phyloP scores from a whole-genome alignment of 306 rosid species.

The Vachellia collinsii region DNA sequence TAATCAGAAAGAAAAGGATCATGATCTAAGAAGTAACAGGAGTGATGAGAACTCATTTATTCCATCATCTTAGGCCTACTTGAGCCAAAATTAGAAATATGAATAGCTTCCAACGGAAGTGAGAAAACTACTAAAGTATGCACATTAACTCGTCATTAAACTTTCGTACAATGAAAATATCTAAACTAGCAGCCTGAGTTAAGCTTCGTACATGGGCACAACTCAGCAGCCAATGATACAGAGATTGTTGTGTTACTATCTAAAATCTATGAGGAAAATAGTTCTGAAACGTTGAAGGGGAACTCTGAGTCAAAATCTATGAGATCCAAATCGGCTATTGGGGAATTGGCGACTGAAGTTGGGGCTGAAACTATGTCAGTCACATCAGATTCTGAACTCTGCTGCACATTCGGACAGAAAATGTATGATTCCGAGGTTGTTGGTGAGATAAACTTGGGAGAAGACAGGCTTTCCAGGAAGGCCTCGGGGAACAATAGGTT shows the following conservation, averaged over 20 bases:
- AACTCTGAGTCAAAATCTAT: slow-evolving; percentile 53
- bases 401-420: slow-evolving; percentile 53
- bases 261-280: slow-evolving; percentile 29
- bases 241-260: background rate
- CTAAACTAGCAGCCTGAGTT: slow-evolving; percentile 29
- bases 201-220: background rate
- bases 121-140: slow-evolving; percentile 5
- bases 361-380: slow-evolving; percentile 66
- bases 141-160: slow-evolving; percentile 22
- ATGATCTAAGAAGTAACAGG: background rate
- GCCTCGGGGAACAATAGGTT: slow-evolving; percentile 41
- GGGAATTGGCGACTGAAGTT: slow-evolving; percentile 70
- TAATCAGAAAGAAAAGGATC: too few relatives aligned
- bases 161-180: slow-evolving; percentile 37
- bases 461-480: slow-evolving; percentile 42
- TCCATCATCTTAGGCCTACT: background rate
- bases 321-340: slow-evolving; percentile 55
- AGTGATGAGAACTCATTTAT: background rate
- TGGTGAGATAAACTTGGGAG: slow-evolving; percentile 46
- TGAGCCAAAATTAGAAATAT: background rate
- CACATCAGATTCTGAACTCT: slow-evolving; percentile 61
- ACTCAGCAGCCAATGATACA: slow-evolving; percentile 1
- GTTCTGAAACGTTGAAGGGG: slow-evolving; percentile 43
- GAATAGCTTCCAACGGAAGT: background rate
- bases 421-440: slow-evolving; percentile 57